Evolutionary conservation across 2,329 filamentous ascomycete genomes (phyloP), one percentile per base, ranked within the genome.

Genomic region (Alternaria tenuissima): DNA sequence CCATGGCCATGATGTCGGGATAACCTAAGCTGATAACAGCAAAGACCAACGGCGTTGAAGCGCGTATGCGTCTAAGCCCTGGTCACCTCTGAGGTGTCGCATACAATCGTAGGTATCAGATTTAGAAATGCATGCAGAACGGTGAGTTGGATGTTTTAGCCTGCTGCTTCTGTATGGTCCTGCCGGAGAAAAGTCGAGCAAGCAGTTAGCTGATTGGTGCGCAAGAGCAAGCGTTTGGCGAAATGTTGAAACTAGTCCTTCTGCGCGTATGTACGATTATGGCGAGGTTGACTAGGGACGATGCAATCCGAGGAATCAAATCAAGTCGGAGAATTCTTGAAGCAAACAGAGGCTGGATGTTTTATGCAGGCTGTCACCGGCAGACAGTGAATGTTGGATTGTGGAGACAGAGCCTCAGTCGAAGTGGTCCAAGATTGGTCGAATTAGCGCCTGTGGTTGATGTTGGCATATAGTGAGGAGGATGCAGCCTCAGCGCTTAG

Each of bases 401-500:
- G 55, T 54, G 59, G 61, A 54, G 67, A 63, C 56, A 55, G 55
- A 59, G 65, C 56, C 59, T 61, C 61, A 53, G 64, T 49, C 53
- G 55, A 44, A 44, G 59, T 49, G 12, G 62, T 56, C 24, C 61
- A 65, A 69, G 72, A 76, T 75, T 77, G 74, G 74, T 64, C 63
- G 58, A 61, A 61, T 76, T 76, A 70, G 69, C 70, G 70, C 68
- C 64, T 62, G 71, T 66, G 63, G 62, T 62, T 63, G 65, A 67
- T 63, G 70, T 57, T 64, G 63, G 54, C 47, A 56, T 61, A 64
- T 64, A 67, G 65, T 62, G 65, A 58, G 61, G 63, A 67, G 61
- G 60, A 70, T 61, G 65, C 59, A 67, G 72, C 63, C 72, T 68
- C 64, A 66, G 75, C 74, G 75, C 74, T 73, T 77, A 76, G 66